Percentiles rank a stretch among this genome's conserved stretches.
Conservation (phyloP, 2,329 filamentous ascomycete species). For the Scedosporium boydii region DNA sequence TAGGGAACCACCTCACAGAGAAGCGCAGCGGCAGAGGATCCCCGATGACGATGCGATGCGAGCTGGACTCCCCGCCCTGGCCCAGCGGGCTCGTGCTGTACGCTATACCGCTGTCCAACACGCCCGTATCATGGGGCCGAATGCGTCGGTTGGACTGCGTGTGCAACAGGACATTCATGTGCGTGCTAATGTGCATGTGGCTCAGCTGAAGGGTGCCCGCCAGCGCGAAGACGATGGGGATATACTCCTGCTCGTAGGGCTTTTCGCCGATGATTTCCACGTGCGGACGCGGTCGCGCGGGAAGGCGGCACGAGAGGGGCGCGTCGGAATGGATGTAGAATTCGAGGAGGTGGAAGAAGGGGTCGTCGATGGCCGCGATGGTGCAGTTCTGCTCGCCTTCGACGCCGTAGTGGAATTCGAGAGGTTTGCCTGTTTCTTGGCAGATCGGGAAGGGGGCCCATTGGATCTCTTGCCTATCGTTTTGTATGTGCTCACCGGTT, state of each 20-base stretch:
- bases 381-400: constrained; percentile 79
- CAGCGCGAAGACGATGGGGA: constrained; percentile 79
- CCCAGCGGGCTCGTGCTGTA: constrained; percentile 68
- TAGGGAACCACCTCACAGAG: constrained; percentile 79
- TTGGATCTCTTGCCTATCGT: constrained; percentile 71
- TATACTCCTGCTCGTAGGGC: constrained; percentile 49
- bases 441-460: constrained; percentile 88
- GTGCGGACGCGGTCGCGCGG: constrained; percentile 58
- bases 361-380: constrained; percentile 64
- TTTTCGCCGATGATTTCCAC: constrained; percentile 45
- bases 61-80: not conserved
- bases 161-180: constrained; percentile 83
- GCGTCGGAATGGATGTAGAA: constrained; percentile 98
- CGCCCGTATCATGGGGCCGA: constrained; percentile 60
- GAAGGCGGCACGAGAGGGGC: constrained; percentile 82
- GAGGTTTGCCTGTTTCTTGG: constrained; percentile 74
- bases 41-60: constrained; percentile 60
- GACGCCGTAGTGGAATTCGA: constrained; percentile 79
- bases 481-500: constrained; percentile 81
- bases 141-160: constrained; percentile 52
- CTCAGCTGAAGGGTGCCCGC: constrained; percentile 80
- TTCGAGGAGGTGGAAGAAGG: constrained; percentile 82
- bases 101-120: constrained; percentile 77
- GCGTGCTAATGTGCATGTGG: constrained; percentile 83
- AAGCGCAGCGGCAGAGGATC: constrained; percentile 73